phyloP scores from a whole-genome alignment of 1,284 basidiomycete species.

The Cryptococcus floricola region DNA sequence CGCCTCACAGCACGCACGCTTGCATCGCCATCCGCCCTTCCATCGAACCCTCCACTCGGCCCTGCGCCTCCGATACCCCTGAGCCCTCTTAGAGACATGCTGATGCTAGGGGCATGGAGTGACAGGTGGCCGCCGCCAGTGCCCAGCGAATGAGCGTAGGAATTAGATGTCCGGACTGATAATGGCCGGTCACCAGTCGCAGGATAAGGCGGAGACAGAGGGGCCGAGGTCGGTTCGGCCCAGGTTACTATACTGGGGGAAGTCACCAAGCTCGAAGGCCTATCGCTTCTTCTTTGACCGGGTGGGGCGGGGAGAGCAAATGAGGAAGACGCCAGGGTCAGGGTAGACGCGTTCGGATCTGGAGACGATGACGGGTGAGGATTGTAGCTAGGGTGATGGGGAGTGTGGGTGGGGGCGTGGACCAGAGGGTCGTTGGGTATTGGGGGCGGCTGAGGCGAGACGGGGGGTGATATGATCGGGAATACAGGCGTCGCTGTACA shows the following conservation, averaged over 20 bases:
- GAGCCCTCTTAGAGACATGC: slow-evolving; percentile 8
- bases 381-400: slow-evolving; percentile 90
- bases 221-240: background rate
- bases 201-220: background rate
- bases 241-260: background rate
- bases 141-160: background rate
- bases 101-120: slow-evolving; percentile 7
- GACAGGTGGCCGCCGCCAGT: background rate
- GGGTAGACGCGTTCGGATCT: slow-evolving; percentile 81
- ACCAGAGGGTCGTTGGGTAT: slow-evolving; percentile 25
- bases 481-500: background rate
- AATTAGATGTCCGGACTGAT: background rate
- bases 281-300: slow-evolving; percentile 14
- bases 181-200: background rate
- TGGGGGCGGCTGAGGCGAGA: background rate
- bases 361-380: slow-evolving; percentile 86
- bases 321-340: slow-evolving; percentile 89
- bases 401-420: slow-evolving; percentile 80
- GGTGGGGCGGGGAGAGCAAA: slow-evolving; percentile 63
- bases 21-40: slow-evolving; percentile 30
- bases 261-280: background rate
- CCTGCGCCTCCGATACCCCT: slow-evolving; percentile 1
- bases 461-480: background rate
- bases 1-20: slow-evolving; percentile 30
- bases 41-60: slow-evolving; percentile 8